phyloP scores from a whole-genome alignment of 2,329 filamentous ascomycete species.

The Setomelanomma holmii region DNA sequence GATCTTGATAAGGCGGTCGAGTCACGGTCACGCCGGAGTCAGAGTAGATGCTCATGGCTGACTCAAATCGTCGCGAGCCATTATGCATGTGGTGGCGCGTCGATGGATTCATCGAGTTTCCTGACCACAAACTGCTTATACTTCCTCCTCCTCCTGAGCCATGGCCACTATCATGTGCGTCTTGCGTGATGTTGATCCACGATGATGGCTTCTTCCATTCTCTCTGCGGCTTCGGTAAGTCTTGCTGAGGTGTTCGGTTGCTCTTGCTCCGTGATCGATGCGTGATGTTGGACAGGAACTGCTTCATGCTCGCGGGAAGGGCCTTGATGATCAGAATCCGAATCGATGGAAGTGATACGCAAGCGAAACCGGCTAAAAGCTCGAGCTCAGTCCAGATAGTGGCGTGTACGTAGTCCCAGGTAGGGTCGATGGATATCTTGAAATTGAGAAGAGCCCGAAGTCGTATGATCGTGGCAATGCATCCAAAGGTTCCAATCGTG shows the following conservation, averaged over 20 bases:
- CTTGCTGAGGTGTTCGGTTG: background rate
- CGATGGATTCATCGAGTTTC: slow-evolving; percentile 3
- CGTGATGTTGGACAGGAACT: slow-evolving; percentile 2
- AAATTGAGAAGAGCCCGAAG: slow-evolving; percentile 26
- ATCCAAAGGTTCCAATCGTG: slow-evolving; percentile 25
- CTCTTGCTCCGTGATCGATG: background rate
- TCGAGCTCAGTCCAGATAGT: slow-evolving; percentile 34
- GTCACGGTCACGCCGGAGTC: slow-evolving; percentile 11
- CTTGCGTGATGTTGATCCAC: slow-evolving; percentile 12
- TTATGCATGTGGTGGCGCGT: slow-evolving; percentile 6
- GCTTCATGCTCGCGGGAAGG: slow-evolving; percentile 7
- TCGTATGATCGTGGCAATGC: slow-evolving; percentile 20
- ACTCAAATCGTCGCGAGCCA: slow-evolving; percentile 9
- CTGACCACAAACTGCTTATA: slow-evolving; percentile 14
- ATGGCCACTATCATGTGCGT: slow-evolving; percentile 1
- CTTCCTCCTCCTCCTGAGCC: slow-evolving; percentile 6
- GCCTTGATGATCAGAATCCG: slow-evolving; percentile 21
- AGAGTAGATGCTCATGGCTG: slow-evolving; percentile 18
- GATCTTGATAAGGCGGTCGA: slow-evolving; percentile 9
- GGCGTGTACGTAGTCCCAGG: slow-evolving; percentile 30
- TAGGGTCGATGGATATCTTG: slow-evolving; percentile 27
- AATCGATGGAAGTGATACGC: slow-evolving; percentile 23
- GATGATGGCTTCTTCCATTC: slow-evolving; percentile 15
- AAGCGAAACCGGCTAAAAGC: slow-evolving; percentile 19
- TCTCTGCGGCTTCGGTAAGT: background rate